Evolutionary conservation across 2,329 filamentous ascomycete species (phyloP).

Genomic region (Diaporthe sp.): DNA sequence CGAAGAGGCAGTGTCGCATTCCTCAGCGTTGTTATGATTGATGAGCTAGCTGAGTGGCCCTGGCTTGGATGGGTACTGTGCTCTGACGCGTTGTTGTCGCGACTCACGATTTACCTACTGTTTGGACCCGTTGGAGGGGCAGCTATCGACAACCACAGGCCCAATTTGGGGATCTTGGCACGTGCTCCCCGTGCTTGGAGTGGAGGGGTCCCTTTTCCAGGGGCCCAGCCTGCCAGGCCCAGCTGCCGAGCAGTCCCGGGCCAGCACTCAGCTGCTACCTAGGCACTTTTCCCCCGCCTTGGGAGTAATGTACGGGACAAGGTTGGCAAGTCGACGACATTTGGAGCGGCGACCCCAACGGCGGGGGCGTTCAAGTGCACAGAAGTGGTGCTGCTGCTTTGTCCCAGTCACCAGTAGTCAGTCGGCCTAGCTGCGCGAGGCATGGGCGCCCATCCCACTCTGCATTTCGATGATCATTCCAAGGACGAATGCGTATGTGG

Average conservation of each 20-base stretch:
- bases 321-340: slow-evolving; percentile 1
- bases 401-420: background rate
- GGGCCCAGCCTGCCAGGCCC: slow-evolving; percentile 11
- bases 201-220: slow-evolving; percentile 22
- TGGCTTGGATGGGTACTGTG: background rate
- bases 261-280: background rate
- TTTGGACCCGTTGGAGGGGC: slow-evolving; percentile 22
- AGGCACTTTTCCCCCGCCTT: background rate
- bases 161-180: slow-evolving; percentile 2
- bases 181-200: background rate
- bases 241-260: background rate
- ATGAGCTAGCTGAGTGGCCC: background rate
- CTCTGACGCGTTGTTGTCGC: slow-evolving; percentile 27
- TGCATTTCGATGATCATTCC: slow-evolving; percentile 26
- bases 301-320: background rate
- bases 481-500: slow-evolving; percentile 15
- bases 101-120: background rate
- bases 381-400: background rate
- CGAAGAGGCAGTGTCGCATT: background rate
- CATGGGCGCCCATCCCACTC: slow-evolving; percentile 18
- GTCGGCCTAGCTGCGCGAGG: background rate
- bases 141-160: slow-evolving; percentile 5
- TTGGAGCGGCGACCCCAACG: background rate
- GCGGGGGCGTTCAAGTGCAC: background rate
- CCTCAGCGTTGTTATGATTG: background rate